Evolutionary conservation across 2,329 filamentous ascomycete genomes (phyloP), one percentile per base, ranked within the genome.

Genomic region (Penicillium sp.): DNA sequence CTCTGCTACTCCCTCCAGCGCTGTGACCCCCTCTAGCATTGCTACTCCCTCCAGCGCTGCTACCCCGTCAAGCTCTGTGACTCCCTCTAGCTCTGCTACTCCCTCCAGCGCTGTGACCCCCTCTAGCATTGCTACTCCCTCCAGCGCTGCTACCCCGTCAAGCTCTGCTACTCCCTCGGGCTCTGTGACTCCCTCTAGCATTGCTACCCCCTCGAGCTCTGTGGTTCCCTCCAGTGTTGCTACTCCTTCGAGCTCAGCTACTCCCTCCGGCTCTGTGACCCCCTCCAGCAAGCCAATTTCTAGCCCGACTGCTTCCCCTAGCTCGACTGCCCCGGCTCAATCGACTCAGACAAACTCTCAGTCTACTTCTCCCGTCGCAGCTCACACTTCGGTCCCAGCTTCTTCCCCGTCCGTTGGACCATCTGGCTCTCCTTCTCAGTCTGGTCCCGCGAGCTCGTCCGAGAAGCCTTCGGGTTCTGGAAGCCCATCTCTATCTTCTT

Each of bases 251-350:
- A 3, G 37, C n/a, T 21, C 37, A 4, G 37, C 37, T 42, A 11
- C 37, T 11, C 33, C 52, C 4, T 52, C 55, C 3, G 45, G 29
- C 39, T 35, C 51, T 4, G 37, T 44, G 11, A 26, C 27, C 1
- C 31, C 44, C 4, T 58, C 64, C 6, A 61, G 48, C 54, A 52
- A 59, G 10, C 22, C 29, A 4, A 16, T 56, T 11, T 55, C 57
- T 24, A 22, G 47, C 10, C 33, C 43, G n/a, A 19, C 39, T 29
- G 31, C 54, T 33, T 26, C 46, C 14, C 45, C 47, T 16, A 27
- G 33, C 42, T 29, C 54, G 9, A 31, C 22, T 26, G 29, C 24
- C 14, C n/a, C 16, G n/a, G 6, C 35, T 39, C 35, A n/a, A 33
- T 33, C 31, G 13, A 33, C 13, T 13, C 31, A 33, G 13, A 1